Conservation (phyloP, 371 early-diverging fungal genomes). For the Zychaea mexicana region DNA sequence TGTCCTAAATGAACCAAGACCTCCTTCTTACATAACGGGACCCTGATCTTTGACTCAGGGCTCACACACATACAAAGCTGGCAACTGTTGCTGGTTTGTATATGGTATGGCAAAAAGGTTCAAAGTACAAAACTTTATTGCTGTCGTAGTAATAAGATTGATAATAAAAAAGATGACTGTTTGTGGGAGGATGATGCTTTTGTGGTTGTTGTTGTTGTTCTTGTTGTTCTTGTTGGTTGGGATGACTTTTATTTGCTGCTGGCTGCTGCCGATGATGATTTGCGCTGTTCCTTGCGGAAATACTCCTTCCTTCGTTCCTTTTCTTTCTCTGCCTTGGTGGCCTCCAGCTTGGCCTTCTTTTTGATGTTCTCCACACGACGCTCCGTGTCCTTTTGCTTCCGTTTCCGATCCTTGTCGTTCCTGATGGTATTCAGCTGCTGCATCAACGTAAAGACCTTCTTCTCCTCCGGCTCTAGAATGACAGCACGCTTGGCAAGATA, state of each 20-base stretch:
- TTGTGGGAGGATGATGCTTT: slow-evolving; percentile 3
- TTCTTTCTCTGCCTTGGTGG: slow-evolving; percentile 38
- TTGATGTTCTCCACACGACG: slow-evolving; percentile 45
- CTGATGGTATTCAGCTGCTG: slow-evolving; percentile 87
- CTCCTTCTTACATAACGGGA: slow-evolving; percentile 3
- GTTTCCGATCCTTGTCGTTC: slow-evolving; percentile 80
- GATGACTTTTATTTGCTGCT: slow-evolving; percentile 6
- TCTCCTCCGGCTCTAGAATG: slow-evolving; percentile 87
- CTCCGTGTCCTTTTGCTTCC: slow-evolving; percentile 67
- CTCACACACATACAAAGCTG: no score
- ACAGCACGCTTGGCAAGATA: slow-evolving; percentile 81
- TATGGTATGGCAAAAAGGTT: no score
- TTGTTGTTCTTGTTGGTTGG: no score
- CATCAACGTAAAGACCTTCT: slow-evolving; percentile 80
- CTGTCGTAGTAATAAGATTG: background rate
- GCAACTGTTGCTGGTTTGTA: no score
- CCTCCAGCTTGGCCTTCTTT: slow-evolving; percentile 64
- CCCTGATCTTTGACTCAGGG: background rate
- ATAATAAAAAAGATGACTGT: background rate
- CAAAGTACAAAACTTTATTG: no score
- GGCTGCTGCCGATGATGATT: no score
- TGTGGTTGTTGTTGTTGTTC: background rate
- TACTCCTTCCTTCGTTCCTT: slow-evolving; percentile 51
- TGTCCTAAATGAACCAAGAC: no score
- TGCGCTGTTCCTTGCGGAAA: slow-evolving; percentile 31